Evolutionary conservation across 768 basidiomycete genomes (phyloP), one percentile per base, ranked within the genome.

Genomic region (Hypholoma sublateritium): DNA sequence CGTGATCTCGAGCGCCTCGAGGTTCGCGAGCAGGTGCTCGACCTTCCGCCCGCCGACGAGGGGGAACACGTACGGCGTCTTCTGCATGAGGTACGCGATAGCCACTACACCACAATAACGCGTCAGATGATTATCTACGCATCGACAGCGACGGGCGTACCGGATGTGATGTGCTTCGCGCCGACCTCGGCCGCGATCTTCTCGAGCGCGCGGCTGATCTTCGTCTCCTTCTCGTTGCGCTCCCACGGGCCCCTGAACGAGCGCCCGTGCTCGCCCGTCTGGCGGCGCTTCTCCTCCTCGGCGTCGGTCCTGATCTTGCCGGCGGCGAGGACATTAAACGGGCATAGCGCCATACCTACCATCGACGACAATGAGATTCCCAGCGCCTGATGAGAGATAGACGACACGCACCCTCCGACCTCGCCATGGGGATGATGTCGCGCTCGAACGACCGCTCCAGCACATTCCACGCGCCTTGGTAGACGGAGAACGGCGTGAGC

Each of bases 291-390:
- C 35, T 69, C 69, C 36, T 74, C 73, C 52, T 74, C 71, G 17
- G 80, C 88, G 17, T 77, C 70, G 0, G 84, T 87, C 45, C 82
- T 69, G n/a, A 89, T 73, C 57, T 84, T 86, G 57, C 74, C 72
- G 4, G 46, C 67, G 3, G 68, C 73, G 3, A 73, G 62, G 1
- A 73, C 72, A 12, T 64, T 63, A 71, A 71, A 74, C 3, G 71
- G 72, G 1, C 70, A 69, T 0, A 73, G 66, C 0, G 73, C 72
- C 64, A 73, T 61, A 4, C 72, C 50, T 51, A 14, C 22, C 34
- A 19, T 36, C 7, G 5, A 19, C 8, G 1, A 22, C 21, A 14
- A 25, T 50, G 14, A 35, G 11, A 37, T 4, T 21, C 34, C 1
- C 21, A 37, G 19, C 35, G n/a, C n/a, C n/a, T n/a, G 24, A 16